phyloP scores from a whole-genome alignment of 1,139 yeast species.

The Taphrina communis region DNA sequence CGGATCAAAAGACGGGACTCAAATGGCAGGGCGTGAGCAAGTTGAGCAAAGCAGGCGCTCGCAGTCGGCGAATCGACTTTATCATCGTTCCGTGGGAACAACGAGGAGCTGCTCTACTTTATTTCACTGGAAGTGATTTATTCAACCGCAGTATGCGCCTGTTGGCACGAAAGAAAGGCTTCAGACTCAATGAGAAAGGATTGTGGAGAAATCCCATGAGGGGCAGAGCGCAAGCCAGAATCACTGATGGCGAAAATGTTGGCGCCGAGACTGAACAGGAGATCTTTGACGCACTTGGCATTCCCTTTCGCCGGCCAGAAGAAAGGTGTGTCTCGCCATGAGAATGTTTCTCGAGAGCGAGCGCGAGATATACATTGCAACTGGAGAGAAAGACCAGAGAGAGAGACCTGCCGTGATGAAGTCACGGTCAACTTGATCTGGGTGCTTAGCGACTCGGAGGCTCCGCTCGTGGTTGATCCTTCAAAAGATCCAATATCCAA shows the following conservation, averaged over 20 bases:
- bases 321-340: slow-evolving; percentile 23
- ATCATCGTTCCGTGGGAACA: slow-evolving; percentile 60
- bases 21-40: slow-evolving; percentile 54
- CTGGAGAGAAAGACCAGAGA: too few relatives aligned
- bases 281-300: slow-evolving; percentile 13
- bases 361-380: neutral
- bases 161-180: slow-evolving; percentile 57
- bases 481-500: too few relatives aligned
- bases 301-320: slow-evolving; percentile 38
- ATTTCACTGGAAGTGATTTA: slow-evolving; percentile 65
- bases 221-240: slow-evolving; percentile 12
- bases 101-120: slow-evolving; percentile 61
- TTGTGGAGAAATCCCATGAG: slow-evolving; percentile 50
- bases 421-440: too few relatives aligned
- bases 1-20: slow-evolving; percentile 44
- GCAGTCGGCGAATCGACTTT: slow-evolving; percentile 63
- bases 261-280: slow-evolving; percentile 36
- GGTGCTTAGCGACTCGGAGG: too few relatives aligned
- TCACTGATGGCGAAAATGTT: slow-evolving; percentile 18
- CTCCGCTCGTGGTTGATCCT: too few relatives aligned
- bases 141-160: slow-evolving; percentile 62
- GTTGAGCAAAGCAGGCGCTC: slow-evolving; percentile 49
- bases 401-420: too few relatives aligned
- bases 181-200: slow-evolving; percentile 60
- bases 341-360: neutral